These are phyloP conservation scores for Diplodia seriata DNA, from an alignment of 2,329 filamentous ascomycete genomes.

Conservation along the genomic window DNA sequence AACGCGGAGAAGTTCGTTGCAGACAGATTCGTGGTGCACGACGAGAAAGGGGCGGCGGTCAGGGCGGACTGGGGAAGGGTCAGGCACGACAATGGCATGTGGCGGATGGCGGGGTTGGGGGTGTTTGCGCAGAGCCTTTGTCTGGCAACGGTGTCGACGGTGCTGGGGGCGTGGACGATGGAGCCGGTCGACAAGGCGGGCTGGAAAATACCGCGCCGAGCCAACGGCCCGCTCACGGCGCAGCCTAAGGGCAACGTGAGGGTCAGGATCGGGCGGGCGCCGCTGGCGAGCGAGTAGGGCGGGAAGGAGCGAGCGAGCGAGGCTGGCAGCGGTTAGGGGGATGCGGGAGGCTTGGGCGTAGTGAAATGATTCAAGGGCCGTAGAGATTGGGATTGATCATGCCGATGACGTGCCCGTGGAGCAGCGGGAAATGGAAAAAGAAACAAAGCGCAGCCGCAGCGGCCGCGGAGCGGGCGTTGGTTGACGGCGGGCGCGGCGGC, in stretches of 20 bases:
- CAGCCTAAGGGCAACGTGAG: constrained; percentile 60
- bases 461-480: constrained; percentile 14
- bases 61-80: constrained; percentile 28
- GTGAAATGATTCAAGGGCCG: constrained; percentile 30
- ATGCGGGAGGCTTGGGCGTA: constrained; percentile 16
- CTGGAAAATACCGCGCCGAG: constrained; percentile 59
- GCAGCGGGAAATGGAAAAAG: constrained; percentile 19
- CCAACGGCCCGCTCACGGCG: constrained; percentile 57
- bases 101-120: constrained; percentile 41
- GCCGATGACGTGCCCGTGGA: constrained; percentile 28
- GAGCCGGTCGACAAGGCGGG: constrained; percentile 50
- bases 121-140: constrained; percentile 60
- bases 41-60: constrained; percentile 39
- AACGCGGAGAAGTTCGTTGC: constrained; percentile 34
- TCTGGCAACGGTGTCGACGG: constrained; percentile 58
- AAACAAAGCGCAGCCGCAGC: constrained; percentile 26
- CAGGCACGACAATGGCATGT: constrained; percentile 31
- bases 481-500: constrained; percentile 17
- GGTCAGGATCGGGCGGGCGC: constrained; percentile 59
- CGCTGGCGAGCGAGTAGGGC: constrained; percentile 34
- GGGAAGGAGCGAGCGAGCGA: not conserved
- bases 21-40: constrained; percentile 43
- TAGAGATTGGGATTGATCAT: constrained; percentile 28
- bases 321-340: constrained; percentile 3
- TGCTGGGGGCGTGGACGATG: constrained; percentile 64